phyloP scores from a whole-genome alignment of 2,329 filamentous ascomycete species.

The Penicillium capsulatum region DNA sequence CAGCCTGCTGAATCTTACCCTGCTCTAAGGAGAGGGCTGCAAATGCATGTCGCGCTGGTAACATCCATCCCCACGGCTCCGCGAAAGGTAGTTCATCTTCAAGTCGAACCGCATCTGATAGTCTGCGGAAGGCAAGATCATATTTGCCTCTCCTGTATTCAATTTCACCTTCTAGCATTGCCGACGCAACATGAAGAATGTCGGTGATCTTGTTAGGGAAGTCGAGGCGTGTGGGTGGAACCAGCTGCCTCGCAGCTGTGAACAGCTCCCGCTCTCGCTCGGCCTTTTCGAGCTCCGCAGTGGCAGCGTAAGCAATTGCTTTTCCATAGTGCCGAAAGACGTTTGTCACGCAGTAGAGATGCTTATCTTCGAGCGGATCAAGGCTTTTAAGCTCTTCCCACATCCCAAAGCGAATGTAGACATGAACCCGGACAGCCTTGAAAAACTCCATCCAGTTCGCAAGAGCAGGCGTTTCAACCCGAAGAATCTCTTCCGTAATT shows the following conservation, averaged over 20 bases:
- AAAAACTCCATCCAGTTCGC: slow-evolving; percentile 73
- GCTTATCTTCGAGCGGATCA: slow-evolving; percentile 51
- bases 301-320: slow-evolving; percentile 60
- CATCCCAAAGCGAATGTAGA: slow-evolving; percentile 64
- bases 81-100: slow-evolving; percentile 63
- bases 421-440: slow-evolving; percentile 61
- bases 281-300: slow-evolving; percentile 51
- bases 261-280: slow-evolving; percentile 51
- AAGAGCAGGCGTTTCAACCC: slow-evolving; percentile 64
- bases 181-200: slow-evolving; percentile 56
- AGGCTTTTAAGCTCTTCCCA: slow-evolving; percentile 64
- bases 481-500: slow-evolving; percentile 59
- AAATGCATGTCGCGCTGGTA: slow-evolving; percentile 64
- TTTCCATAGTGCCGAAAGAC: slow-evolving; percentile 64
- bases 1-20: slow-evolving; percentile 51
- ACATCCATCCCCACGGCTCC: slow-evolving; percentile 75
- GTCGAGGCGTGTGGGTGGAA: slow-evolving; percentile 57
- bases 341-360: slow-evolving; percentile 63
- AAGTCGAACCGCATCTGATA: slow-evolving; percentile 53
- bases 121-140: slow-evolving; percentile 53
- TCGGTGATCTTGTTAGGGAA: slow-evolving; percentile 63
- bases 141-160: slow-evolving; percentile 60
- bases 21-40: slow-evolving; percentile 65
- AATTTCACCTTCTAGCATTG: slow-evolving; percentile 68
- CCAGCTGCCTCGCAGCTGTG: slow-evolving; percentile 44